Evolutionary conservation across 108 stramenopile species (phyloP).

Genomic region (Pseudonitzschia multiseries): DNA sequence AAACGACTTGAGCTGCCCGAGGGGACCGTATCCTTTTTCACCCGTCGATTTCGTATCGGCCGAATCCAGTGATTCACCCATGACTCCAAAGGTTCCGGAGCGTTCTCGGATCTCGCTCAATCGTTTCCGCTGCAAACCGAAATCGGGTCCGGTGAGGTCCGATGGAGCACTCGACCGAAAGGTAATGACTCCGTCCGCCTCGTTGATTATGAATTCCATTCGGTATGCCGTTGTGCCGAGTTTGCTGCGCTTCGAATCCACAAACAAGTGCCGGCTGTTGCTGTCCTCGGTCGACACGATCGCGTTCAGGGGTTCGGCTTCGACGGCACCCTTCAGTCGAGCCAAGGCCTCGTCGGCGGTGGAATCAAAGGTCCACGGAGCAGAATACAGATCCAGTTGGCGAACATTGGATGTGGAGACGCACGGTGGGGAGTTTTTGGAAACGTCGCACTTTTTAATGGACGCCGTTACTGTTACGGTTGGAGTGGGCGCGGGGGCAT

Average conservation of each 20-base stretch:
- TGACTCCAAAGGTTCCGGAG: conserved; percentile 69
- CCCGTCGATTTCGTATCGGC: conserved; percentile 40
- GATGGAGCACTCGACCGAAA: conserved; percentile 50
- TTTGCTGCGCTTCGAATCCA: conserved; percentile 45
- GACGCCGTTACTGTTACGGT: not conserved
- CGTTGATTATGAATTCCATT: conserved; percentile 68
- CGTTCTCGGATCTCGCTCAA: conserved; percentile 63
- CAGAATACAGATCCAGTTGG: conserved; percentile 60
- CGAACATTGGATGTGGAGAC: conserved; percentile 70
- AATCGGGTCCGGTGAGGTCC: conserved; percentile 49
- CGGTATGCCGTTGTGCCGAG: conserved; percentile 44
- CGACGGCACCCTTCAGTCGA: conserved; percentile 72
- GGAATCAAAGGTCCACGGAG: conserved; percentile 82
- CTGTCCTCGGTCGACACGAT: conserved; percentile 36
- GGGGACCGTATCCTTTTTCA: conserved; percentile 49
- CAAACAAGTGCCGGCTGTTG: conserved; percentile 47
- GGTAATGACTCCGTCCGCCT: conserved; percentile 65
- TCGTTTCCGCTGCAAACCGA: conserved; percentile 63
- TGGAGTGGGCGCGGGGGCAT: not conserved
- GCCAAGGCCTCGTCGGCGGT: conserved; percentile 67
- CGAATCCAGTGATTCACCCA: conserved; percentile 60
- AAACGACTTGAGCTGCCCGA: conserved; percentile 86
- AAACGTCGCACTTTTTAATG: conserved; percentile 26
- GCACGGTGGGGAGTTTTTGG: conserved; percentile 41
- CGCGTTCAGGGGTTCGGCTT: conserved; percentile 40